Evolutionary conservation across 2,329 filamentous ascomycete species (phyloP), one percentile per base, ranked within the genome.

Genomic region (Trichoderma cornu-damae): DNA sequence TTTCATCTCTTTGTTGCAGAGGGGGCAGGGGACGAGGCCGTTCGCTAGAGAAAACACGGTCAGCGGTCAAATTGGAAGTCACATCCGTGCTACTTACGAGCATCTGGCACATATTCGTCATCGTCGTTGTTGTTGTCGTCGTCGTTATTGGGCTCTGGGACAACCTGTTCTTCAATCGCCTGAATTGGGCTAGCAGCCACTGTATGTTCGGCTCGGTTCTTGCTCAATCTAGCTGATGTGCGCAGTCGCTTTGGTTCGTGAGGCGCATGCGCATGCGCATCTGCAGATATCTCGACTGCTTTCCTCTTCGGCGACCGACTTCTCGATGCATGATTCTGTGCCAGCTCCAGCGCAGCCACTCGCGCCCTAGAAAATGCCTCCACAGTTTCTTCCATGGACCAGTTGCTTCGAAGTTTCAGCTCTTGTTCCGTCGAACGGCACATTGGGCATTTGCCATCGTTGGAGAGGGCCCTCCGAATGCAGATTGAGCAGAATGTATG

Each of bases 401-500:
- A 89, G 70, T 97, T 97, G 46, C 87, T 86, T 59, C 91, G 81
- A 64, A 99, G 69, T 70, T 90, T 94, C 60, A 90, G 81, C 69
- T 93, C 90, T 69, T 96, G 91, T 63, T 96, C 90, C 1, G 77
- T 72, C 5, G 83, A 77, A 51, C 90, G 85, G 72, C 94, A 99
- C 1, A 90, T 78, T 0, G 94, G 94, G 66, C 94, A 99, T 72
- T 88, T 91, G 7, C 90, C 89, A 63, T 96, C 91, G 30, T 83
- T 81, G 2, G 87, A 86, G 1, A 99, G 79, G 60, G 89, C 90
- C 61, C 92, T 82, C 28, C 94, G 88, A 69, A 99, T 97, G 71
- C 94, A 99, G 54, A 96, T 76, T 6, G 93, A 96, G 78, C 94
- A 99, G 69, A 99, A 99, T 0, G 94, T 97, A 70, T 99, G 94